A percentile compares a stretch with the other conserved stretches of the same genome.
These are phyloP conservation scores for Selaginella moellendorffii DNA, from an alignment of 75 land plant species.

Conservation along the genomic window DNA sequence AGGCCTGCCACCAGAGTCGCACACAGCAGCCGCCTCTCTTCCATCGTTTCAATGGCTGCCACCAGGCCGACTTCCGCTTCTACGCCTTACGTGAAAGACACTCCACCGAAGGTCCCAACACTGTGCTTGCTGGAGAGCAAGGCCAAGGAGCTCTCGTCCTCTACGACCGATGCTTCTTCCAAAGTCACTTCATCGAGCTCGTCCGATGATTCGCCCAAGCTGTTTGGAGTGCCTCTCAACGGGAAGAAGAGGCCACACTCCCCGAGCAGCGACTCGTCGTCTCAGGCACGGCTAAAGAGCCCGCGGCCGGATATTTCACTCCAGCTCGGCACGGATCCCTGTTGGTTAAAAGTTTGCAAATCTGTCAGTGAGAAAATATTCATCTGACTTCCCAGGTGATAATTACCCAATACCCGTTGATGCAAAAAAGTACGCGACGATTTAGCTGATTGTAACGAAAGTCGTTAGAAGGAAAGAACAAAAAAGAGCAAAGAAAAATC, in stretches of 20 bases:
- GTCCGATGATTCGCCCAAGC: slow-evolving; percentile 14
- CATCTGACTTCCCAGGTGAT: not conserved
- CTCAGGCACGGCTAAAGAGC: not conserved
- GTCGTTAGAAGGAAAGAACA: not conserved
- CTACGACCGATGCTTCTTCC: too few relatives aligned
- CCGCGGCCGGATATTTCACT: not conserved
- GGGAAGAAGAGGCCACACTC: slow-evolving; percentile 24
- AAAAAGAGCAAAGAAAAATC: too few relatives aligned
- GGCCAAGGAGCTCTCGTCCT: not conserved
- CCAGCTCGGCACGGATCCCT: not conserved
- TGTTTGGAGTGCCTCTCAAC: slow-evolving; percentile 38
- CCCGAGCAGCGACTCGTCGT: not conserved
- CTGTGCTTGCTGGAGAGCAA: not conserved
- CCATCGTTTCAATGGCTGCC: too few relatives aligned
- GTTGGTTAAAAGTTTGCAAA: not conserved
- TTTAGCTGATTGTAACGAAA: not conserved
- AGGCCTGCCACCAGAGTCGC: too few relatives aligned
- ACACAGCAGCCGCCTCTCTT: too few relatives aligned
- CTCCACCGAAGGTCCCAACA: not conserved
- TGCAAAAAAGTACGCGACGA: not conserved
- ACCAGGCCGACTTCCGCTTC: not conserved
- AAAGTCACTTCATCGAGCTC: not conserved
- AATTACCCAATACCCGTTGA: too few relatives aligned
- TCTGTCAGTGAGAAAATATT: not conserved
- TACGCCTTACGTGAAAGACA: not conserved